These are phyloP conservation scores for Stentor roeselii DNA, from an alignment of 73 alveolate genomes.

Conservation along the genomic window DNA sequence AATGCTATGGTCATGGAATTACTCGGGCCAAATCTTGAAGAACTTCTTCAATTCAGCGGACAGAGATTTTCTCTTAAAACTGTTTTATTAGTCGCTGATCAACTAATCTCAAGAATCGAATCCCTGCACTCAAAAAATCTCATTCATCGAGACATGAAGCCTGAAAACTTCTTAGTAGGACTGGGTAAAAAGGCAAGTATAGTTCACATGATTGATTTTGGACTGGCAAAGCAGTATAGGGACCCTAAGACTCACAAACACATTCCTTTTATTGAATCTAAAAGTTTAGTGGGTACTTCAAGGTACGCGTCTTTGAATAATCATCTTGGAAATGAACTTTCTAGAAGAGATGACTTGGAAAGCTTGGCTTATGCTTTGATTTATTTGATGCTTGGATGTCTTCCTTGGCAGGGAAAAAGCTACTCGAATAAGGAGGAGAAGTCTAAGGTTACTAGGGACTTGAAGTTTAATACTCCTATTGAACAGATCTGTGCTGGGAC, in stretches of 20 bases:
- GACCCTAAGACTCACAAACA: constrained; percentile 54
- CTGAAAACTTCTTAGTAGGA: constrained; percentile 72
- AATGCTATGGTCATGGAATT: constrained; percentile 80
- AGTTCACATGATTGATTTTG: constrained; percentile 61
- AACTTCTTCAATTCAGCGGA: constrained; percentile 46
- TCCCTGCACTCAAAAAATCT: constrained; percentile 53
- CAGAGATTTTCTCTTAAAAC: constrained; percentile 58
- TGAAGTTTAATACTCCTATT: not conserved
- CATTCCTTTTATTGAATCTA: constrained; percentile 48
- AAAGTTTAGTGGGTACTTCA: constrained; percentile 53
- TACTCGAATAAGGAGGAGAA: constrained; percentile 75
- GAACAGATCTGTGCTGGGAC: constrained; percentile 62
- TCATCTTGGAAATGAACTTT: constrained; percentile 34
- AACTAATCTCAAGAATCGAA: constrained; percentile 62
- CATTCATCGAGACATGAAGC: constrained; percentile 70
- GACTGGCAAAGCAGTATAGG: constrained; percentile 68
- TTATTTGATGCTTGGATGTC: constrained; percentile 41
- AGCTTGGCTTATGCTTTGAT: constrained; percentile 53
- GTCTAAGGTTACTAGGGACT: constrained; percentile 46
- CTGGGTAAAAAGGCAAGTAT: constrained; percentile 36
- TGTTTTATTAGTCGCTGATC: constrained; percentile 67
- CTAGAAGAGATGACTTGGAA: constrained; percentile 43
- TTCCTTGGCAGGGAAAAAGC: constrained; percentile 89
- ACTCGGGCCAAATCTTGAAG: constrained; percentile 73
- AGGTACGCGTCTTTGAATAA: constrained; percentile 43